Percentiles rank a stretch among this genome's conserved stretches.
Conservation (phyloP, 1,284 basidiomycete species). For the Crepidotus sp. region DNA sequence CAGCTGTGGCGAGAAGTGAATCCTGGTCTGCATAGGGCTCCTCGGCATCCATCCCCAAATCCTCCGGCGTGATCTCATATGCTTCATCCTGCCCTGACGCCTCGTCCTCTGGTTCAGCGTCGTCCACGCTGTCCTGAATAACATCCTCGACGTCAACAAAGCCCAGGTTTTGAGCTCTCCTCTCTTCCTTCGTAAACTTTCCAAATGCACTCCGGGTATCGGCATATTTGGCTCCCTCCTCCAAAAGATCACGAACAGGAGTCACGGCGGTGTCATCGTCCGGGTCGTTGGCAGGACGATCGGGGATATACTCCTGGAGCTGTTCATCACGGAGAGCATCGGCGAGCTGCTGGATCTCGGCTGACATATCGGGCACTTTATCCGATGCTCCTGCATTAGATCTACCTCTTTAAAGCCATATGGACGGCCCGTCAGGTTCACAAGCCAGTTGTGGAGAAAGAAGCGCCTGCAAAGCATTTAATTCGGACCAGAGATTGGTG, state of each 20-base stretch:
- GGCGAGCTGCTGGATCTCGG: constrained; percentile 9
- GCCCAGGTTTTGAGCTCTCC: neutral
- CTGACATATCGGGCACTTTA: constrained; percentile 14
- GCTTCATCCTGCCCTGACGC: neutral
- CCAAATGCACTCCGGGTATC: constrained; percentile 10
- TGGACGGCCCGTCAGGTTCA: constrained; percentile 13
- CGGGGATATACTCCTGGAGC: constrained; percentile 9
- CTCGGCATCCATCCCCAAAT: constrained; percentile 9
- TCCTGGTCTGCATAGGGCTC: neutral
- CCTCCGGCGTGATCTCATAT: constrained; percentile 3
- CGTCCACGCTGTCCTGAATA: neutral
- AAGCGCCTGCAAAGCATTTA: constrained; percentile 2
- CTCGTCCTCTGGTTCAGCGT: neutral
- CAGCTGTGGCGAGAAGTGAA: neutral
- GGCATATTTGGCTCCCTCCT: constrained; percentile 14
- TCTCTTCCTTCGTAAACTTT: constrained; percentile 1
- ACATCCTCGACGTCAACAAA: neutral
- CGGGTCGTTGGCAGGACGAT: constrained; percentile 4
- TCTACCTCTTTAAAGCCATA: constrained; percentile 18
- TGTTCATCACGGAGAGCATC: constrained; percentile 8
- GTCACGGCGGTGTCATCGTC: neutral
- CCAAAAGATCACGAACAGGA: constrained; percentile 13
- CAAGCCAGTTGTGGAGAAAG: constrained; percentile 19
- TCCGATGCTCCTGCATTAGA: constrained; percentile 19
- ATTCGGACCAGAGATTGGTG: no score